A percentile compares a stretch with the other conserved stretches of the same genome.
Evolutionary conservation across 768 basidiomycete genomes (phyloP).

Genomic region (Leucocoprinus leucothites): DNA sequence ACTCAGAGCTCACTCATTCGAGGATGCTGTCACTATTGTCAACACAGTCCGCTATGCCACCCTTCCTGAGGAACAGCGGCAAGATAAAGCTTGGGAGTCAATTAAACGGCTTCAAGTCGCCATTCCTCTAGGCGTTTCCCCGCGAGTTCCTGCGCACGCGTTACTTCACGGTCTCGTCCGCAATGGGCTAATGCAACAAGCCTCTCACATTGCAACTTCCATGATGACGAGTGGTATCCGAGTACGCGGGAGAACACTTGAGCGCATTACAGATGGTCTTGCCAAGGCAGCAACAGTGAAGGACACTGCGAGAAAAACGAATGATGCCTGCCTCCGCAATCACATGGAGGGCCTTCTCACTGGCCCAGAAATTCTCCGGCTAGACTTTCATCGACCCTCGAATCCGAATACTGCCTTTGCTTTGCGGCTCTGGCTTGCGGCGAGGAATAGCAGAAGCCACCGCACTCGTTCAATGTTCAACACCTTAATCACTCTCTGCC

Average conservation of each 20-base stretch:
- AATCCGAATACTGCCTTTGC: slow-evolving; percentile 46
- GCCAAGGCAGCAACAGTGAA: slow-evolving; percentile 16
- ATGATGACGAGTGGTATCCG: slow-evolving; percentile 54
- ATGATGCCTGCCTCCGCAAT: slow-evolving; percentile 15
- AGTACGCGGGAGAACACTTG: slow-evolving; percentile 47
- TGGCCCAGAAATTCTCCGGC: slow-evolving; percentile 20
- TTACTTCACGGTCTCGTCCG: slow-evolving; percentile 66
- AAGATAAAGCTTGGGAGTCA: slow-evolving; percentile 8
- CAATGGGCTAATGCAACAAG: slow-evolving; percentile 42
- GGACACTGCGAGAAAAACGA: slow-evolving; percentile 17
- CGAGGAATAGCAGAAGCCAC: slow-evolving; percentile 50
- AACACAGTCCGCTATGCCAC: slow-evolving; percentile 52
- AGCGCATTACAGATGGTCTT: slow-evolving; percentile 35
- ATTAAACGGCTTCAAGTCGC: slow-evolving; percentile 17
- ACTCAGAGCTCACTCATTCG: slow-evolving; percentile 36
- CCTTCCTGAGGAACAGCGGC: slow-evolving; percentile 16
- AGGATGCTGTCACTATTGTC: slow-evolving; percentile 54
- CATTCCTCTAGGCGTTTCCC: slow-evolving; percentile 50
- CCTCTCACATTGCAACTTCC: slow-evolving; percentile 42
- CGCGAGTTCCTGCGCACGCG: slow-evolving; percentile 58
- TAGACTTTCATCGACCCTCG: slow-evolving; percentile 32
- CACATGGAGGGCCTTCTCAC: slow-evolving; percentile 13
- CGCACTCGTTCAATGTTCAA: slow-evolving; percentile 62
- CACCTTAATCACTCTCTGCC: slow-evolving; percentile 55
- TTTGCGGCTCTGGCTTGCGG: slow-evolving; percentile 47